A percentile compares a stretch with the other conserved stretches of the same genome.
Evolutionary conservation across 2,329 filamentous ascomycete genomes (phyloP).

Genomic region (Arthrinium phaeospermum): DNA sequence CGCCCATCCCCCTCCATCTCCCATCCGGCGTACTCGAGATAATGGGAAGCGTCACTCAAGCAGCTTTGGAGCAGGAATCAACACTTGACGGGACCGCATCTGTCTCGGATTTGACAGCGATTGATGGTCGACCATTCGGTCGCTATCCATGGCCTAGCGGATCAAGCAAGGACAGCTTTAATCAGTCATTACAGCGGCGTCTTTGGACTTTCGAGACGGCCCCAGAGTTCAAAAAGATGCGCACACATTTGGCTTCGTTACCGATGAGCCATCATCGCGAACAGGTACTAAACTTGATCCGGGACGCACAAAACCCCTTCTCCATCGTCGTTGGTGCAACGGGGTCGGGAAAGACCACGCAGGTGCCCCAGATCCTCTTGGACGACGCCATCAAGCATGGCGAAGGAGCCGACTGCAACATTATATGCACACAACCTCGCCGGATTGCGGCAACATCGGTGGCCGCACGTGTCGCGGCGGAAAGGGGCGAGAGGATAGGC

Average conservation of each 20-base stretch:
- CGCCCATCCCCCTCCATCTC: not conserved
- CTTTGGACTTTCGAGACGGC: not conserved
- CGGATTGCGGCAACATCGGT: constrained; percentile 53
- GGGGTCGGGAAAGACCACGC: constrained; percentile 29
- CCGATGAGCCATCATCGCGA: constrained; percentile 8
- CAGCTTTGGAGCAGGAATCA: not conserved
- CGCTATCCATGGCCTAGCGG: not conserved
- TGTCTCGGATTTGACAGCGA: not conserved
- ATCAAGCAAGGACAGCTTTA: not conserved
- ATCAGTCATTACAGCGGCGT: not conserved
- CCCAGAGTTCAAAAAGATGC: not conserved
- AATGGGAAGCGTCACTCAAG: not conserved
- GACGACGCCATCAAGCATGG: constrained; percentile 49
- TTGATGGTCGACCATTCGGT: not conserved
- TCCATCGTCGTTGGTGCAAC: constrained; percentile 18
- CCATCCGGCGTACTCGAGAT: not conserved
- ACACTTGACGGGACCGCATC: too few relatives aligned
- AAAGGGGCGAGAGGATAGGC: constrained; percentile 47
- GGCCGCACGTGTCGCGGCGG: constrained; percentile 50
- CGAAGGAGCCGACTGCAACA: constrained; percentile 49
- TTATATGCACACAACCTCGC: constrained; percentile 56
- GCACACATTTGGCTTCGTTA: not conserved
- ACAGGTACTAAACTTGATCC: not conserved
- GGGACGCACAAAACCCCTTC: not conserved
- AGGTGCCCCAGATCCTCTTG: constrained; percentile 59